Base-by-base conservation (phyloP, 352 stramenopile genomes). In the Peronospora tabacina region DNA sequence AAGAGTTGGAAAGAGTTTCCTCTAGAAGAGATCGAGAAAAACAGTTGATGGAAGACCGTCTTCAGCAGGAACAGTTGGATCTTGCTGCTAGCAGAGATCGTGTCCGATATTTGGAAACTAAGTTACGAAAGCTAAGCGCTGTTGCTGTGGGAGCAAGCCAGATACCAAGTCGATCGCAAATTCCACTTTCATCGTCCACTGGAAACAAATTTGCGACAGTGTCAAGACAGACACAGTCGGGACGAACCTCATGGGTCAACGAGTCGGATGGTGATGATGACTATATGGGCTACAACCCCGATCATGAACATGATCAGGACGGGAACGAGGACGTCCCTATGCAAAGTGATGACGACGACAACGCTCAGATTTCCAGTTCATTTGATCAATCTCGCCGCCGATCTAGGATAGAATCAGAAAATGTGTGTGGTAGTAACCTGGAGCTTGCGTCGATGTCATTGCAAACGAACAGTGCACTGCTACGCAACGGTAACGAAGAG, bases 201-300 rank as follows among this genome's bases (percentile, higher is more conserved):
- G 33, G 46, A 15, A 52, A 13, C 35, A 70, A 61, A 32, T 55
- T 51, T 46, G 39, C 48, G 9, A 52, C 39, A 37, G 30, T 45
- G 17, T 16, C 52, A 10, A 37, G 42, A 11, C 49, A 62, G 32
- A 15, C 44, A n/a, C 46, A 65, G 7, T 61, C 58, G 13, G 66
- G 68, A 4, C 66, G 63, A 29, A 55, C 72, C 5, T 87, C 78
- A 0, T 87, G 78, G 78, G 70, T 70, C 6, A 90, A 90, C 35
- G 78, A 87, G 12, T 74, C 86, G 19, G 20, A 40, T 20, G 73
- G 82, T 20, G 73, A 83, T 2, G 74, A 89, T 50, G 74, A 85
- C 39, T 68, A 83, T 16, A 81, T 81, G 70, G 66, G 42, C 12
- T 45, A 65, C 17, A 49, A 65, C 13, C 63, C 72, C 19, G 68